Evolutionary conservation across 2,329 filamentous ascomycete genomes (phyloP).

Genomic region (Fusarium miscanthi): DNA sequence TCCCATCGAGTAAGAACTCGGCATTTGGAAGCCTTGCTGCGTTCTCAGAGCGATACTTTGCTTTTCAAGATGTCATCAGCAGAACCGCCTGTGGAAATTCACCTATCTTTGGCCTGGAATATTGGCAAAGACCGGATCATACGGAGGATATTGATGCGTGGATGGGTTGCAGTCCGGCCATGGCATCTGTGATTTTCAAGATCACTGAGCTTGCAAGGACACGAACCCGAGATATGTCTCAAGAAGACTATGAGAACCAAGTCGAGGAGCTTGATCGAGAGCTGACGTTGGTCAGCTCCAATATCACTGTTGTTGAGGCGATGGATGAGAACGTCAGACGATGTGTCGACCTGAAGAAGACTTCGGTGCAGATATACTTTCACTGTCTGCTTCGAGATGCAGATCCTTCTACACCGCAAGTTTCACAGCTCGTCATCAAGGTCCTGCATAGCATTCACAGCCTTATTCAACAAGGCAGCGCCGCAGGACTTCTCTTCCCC

Average conservation of each 20-base stretch:
- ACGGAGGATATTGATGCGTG: slow-evolving; percentile 51
- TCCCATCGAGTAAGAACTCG: slow-evolving; percentile 15
- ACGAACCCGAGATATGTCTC: background rate
- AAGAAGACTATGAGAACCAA: background rate
- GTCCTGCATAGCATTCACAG: slow-evolving; percentile 15
- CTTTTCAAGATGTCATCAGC: slow-evolving; percentile 63
- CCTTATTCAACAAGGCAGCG: slow-evolving; percentile 30
- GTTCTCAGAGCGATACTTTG: slow-evolving; percentile 60
- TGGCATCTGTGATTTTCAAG: slow-evolving; percentile 58
- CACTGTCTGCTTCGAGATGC: slow-evolving; percentile 58
- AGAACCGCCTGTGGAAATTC: slow-evolving; percentile 61
- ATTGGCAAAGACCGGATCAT: slow-evolving; percentile 52
- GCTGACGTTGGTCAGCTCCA: background rate
- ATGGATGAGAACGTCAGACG: slow-evolving; percentile 38
- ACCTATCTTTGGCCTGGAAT: slow-evolving; percentile 59
- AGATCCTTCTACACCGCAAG: slow-evolving; percentile 48
- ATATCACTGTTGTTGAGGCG: background rate
- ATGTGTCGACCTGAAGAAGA: slow-evolving; percentile 48
- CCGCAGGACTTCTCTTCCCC: slow-evolving; percentile 34
- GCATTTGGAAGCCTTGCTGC: slow-evolving; percentile 33
- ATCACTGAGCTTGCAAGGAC: slow-evolving; percentile 60
- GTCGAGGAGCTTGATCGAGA: slow-evolving; percentile 18
- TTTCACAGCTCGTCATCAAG: slow-evolving; percentile 10
- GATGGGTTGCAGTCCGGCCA: slow-evolving; percentile 61
- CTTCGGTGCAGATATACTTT: slow-evolving; percentile 58